These are phyloP conservation scores for Aspergillus arachidicola DNA, from an alignment of 2,329 filamentous ascomycete species.

Conservation along the genomic window DNA sequence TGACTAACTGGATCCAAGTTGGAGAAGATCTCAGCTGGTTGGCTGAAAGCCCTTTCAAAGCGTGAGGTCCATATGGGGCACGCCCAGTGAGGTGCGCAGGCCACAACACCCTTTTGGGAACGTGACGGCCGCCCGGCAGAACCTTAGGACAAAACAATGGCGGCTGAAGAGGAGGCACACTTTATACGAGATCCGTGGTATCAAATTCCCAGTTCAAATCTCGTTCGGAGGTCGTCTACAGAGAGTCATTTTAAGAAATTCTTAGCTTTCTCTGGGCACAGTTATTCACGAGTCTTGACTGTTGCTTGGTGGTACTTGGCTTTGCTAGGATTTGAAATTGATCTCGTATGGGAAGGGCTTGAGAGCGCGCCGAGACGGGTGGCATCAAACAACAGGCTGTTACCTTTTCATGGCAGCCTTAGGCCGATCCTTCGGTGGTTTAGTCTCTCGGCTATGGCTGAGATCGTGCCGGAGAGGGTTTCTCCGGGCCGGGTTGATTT, in stretches of 20 bases:
- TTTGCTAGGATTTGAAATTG: not conserved
- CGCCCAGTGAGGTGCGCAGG: not conserved
- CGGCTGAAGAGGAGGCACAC: not conserved
- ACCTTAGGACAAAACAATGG: not conserved
- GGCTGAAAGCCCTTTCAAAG: not conserved
- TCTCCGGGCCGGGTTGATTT: conserved; percentile 1
- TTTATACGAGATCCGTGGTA: not conserved
- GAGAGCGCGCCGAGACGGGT: not conserved
- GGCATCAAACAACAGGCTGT: not conserved
- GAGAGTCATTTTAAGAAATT: conserved; percentile 4
- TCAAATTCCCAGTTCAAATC: not conserved
- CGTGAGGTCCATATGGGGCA: not conserved
- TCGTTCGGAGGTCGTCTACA: conserved; percentile 2
- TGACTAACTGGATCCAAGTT: not conserved
- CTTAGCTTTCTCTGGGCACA: conserved; percentile 9
- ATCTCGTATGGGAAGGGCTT: conserved; percentile 4
- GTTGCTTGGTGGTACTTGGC: conserved; percentile 8
- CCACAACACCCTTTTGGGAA: not conserved
- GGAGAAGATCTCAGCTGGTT: not conserved
- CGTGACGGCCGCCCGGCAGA: not conserved
- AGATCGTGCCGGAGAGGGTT: conserved; percentile 2
- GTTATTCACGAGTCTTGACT: conserved; percentile 6
- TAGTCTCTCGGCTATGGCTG: not conserved
- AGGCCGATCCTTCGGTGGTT: conserved; percentile 7
- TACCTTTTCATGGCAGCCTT: conserved; percentile 7